A percentile compares a stretch with the other conserved stretches of the same genome.
Evolutionary conservation across 2,329 filamentous ascomycete species (phyloP).

Genomic region (Ciborinia camelliae): DNA sequence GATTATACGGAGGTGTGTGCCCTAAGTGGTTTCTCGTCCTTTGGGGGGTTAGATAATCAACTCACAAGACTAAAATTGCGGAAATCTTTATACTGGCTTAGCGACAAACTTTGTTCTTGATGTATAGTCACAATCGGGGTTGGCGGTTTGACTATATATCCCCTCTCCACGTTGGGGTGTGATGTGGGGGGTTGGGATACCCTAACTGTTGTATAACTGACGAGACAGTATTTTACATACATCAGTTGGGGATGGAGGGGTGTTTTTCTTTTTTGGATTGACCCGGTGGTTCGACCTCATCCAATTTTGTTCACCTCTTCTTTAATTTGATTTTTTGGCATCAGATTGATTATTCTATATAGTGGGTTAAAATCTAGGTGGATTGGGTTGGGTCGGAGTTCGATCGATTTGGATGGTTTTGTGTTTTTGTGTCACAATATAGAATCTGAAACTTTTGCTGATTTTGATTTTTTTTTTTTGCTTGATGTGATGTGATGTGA

Average conservation of each 20-base stretch:
- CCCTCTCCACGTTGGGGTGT: too few relatives aligned
- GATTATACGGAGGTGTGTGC: neutral
- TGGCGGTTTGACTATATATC: neutral
- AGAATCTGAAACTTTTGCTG: too few relatives aligned
- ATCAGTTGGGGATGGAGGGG: neutral
- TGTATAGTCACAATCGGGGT: neutral
- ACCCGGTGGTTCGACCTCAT: slow-evolving; percentile 13
- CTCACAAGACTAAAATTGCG: neutral
- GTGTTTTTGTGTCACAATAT: too few relatives aligned
- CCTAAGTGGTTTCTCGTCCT: too few relatives aligned
- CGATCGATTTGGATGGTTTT: neutral
- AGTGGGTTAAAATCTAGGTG: neutral
- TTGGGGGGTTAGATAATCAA: too few relatives aligned
- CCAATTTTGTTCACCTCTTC: slow-evolving; percentile 11
- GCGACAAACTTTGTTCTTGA: neutral
- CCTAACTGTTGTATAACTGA: neutral
- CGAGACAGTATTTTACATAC: neutral
- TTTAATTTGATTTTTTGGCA: neutral
- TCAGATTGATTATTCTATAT: neutral
- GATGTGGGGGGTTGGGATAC: neutral
- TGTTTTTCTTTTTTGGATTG: slow-evolving; percentile 12
- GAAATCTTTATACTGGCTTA: neutral
- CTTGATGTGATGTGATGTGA: neutral
- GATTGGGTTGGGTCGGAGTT: neutral
- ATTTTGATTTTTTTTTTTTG: neutral